Percentiles rank a stretch among this genome's conserved stretches.
phyloP scores from a whole-genome alignment of 2,329 filamentous ascomycete species.

The Hymenoscyphus occultus region DNA sequence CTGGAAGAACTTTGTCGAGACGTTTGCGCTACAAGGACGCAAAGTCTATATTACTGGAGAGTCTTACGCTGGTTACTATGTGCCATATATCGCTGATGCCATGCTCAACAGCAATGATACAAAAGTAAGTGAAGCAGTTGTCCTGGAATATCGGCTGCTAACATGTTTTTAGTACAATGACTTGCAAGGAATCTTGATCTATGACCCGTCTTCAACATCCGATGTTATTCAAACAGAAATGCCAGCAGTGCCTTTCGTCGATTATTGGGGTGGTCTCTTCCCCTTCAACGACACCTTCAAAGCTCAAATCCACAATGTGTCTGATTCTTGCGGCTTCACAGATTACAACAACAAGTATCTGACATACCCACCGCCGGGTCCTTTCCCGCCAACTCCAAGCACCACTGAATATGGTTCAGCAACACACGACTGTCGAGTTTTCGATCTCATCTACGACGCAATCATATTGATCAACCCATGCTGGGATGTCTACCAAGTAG shows the following conservation, averaged over 20 bases:
- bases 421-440: constrained; percentile 55
- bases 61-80: constrained; percentile 20
- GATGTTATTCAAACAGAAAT: constrained; percentile 45
- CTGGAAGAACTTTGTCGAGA: constrained; percentile 73
- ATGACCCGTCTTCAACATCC: constrained; percentile 64
- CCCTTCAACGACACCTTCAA: constrained; percentile 58
- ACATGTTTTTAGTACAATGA: constrained; percentile 54
- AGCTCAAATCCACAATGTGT: constrained; percentile 48
- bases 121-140: constrained; percentile 14
- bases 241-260: constrained; percentile 56
- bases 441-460: constrained; percentile 52
- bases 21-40: constrained; percentile 63
- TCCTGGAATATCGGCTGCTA: background rate
- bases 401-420: constrained; percentile 37
- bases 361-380: constrained; percentile 64
- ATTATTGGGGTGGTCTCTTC: constrained; percentile 59
- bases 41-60: constrained; percentile 69
- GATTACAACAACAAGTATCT: constrained; percentile 60
- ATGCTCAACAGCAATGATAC: constrained; percentile 62
- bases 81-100: constrained; percentile 43
- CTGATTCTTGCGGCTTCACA: constrained; percentile 59
- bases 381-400: constrained; percentile 51
- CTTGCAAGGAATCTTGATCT: constrained; percentile 66
- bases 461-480: constrained; percentile 65
- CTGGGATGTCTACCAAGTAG: constrained; percentile 74